A percentile compares a stretch with the other conserved stretches of the same genome.
Evolutionary conservation across 768 basidiomycete genomes (phyloP).

Genomic region (Mycena capillaripes): DNA sequence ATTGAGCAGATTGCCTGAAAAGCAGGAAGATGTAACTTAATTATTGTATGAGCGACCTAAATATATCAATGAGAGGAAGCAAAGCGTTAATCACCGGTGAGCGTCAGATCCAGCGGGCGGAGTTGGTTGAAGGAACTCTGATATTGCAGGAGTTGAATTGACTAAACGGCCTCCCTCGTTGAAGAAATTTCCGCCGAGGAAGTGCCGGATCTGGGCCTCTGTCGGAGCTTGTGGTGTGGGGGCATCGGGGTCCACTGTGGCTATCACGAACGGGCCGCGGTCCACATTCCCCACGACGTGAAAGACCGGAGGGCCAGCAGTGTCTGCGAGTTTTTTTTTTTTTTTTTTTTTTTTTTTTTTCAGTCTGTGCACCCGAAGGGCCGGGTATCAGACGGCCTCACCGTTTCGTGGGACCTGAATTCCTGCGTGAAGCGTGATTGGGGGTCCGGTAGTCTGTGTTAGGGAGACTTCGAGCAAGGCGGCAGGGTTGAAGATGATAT

Average conservation of each 20-base stretch:
- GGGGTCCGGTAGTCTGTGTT: constrained; percentile 37
- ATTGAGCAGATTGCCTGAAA: constrained; percentile 58
- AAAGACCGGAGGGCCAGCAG: constrained; percentile 54
- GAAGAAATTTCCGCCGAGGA: constrained; percentile 59
- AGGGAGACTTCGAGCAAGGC: constrained; percentile 45
- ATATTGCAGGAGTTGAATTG: constrained; percentile 58
- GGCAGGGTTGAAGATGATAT: constrained; percentile 40
- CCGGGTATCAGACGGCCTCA: neutral
- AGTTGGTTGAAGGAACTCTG: constrained; percentile 55
- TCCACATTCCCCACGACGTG: constrained; percentile 40
- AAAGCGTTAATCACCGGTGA: constrained; percentile 52
- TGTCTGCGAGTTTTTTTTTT: constrained; percentile 41
- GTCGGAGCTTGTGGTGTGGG: constrained; percentile 62
- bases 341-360: neutral
- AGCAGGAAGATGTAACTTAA: constrained; percentile 63
- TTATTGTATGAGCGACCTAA: neutral
- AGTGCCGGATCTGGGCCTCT: constrained; percentile 61
- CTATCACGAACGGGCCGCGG: constrained; percentile 61
- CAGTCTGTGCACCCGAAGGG: neutral
- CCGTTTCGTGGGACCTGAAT: constrained; percentile 33
- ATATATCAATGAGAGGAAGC: neutral
- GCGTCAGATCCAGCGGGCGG: constrained; percentile 58
- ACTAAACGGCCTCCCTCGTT: constrained; percentile 40
- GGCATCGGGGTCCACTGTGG: constrained; percentile 63
- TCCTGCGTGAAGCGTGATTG: constrained; percentile 44